Evolutionary conservation across 1,139 yeast species (phyloP).

Genomic region (Sugiyamaella pinicola): DNA sequence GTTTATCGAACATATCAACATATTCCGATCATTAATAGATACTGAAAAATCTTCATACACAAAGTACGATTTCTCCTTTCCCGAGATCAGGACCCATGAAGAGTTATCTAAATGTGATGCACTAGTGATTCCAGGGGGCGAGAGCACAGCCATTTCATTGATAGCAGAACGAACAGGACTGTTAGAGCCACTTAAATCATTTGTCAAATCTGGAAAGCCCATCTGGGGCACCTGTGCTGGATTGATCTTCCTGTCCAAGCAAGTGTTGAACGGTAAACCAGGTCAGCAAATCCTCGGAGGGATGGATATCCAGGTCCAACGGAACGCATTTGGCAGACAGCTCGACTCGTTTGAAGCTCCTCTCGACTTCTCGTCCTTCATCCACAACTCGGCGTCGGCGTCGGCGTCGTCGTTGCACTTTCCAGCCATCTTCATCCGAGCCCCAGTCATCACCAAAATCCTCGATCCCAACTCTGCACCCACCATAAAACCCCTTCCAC

Average conservation of each 20-base stretch:
- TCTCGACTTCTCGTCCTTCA: slow-evolving; percentile 48
- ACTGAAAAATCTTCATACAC: slow-evolving; percentile 21
- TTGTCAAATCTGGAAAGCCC: slow-evolving; percentile 54
- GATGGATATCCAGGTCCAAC: slow-evolving; percentile 60
- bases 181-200: slow-evolving; percentile 56
- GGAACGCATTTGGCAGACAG: slow-evolving; percentile 84
- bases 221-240: slow-evolving; percentile 93
- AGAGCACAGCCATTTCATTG: slow-evolving; percentile 73
- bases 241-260: slow-evolving; percentile 63
- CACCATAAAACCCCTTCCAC: slow-evolving; percentile 23
- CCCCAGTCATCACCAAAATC: slow-evolving; percentile 51
- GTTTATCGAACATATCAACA: slow-evolving; percentile 67
- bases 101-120: slow-evolving; percentile 59
- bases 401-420: no score
- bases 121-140: slow-evolving; percentile 77
- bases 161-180: slow-evolving; percentile 68
- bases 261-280: slow-evolving; percentile 53
- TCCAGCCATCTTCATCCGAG: slow-evolving; percentile 58
- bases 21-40: slow-evolving; percentile 48
- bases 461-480: slow-evolving; percentile 5
- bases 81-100: slow-evolving; percentile 55
- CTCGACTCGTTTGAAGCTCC: slow-evolving; percentile 61
- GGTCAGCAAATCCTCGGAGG: slow-evolving; percentile 69
- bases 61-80: slow-evolving; percentile 38
- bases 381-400: background rate